Evolutionary conservation across 2,329 filamentous ascomycete species (phyloP).

Genomic region (Neonectria punicea): DNA sequence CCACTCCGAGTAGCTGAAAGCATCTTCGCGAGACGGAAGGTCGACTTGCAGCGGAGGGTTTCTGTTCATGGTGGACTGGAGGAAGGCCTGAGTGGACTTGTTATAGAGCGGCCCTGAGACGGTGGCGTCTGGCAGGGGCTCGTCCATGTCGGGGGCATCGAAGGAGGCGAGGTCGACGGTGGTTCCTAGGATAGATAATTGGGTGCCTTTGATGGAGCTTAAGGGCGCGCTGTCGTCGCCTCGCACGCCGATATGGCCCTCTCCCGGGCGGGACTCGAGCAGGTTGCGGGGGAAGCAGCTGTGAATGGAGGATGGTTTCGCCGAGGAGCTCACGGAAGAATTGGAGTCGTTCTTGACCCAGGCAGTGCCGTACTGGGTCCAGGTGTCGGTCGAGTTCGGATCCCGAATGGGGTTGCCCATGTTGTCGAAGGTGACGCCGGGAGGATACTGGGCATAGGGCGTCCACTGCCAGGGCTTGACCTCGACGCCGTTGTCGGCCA

Average conservation of each 20-base stretch:
- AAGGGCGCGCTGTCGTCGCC: slow-evolving; percentile 72
- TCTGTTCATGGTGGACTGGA: slow-evolving; percentile 71
- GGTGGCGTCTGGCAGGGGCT: slow-evolving; percentile 54
- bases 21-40: slow-evolving; percentile 72
- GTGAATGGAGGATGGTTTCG: slow-evolving; percentile 31
- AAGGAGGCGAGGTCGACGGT: slow-evolving; percentile 83
- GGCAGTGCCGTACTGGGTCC: slow-evolving; percentile 47
- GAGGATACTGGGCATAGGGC: slow-evolving; percentile 44
- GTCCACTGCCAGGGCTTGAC: slow-evolving; percentile 61
- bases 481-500: slow-evolving; percentile 70
- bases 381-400: slow-evolving; percentile 41
- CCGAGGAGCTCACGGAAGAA: slow-evolving; percentile 15
- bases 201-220: slow-evolving; percentile 79
- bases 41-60: slow-evolving; percentile 67
- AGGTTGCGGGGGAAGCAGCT: slow-evolving; percentile 47
- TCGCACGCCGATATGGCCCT: slow-evolving; percentile 74
- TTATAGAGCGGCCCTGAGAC: slow-evolving; percentile 66
- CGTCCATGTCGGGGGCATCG: slow-evolving; percentile 72
- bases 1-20: slow-evolving; percentile 76
- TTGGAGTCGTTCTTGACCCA: slow-evolving; percentile 49
- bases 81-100: slow-evolving; percentile 77
- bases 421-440: slow-evolving; percentile 41
- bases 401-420: slow-evolving; percentile 37
- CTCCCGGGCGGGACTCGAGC: slow-evolving; percentile 59
- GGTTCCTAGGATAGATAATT: slow-evolving; percentile 81